These are phyloP conservation scores for Tetradesmus obliquus DNA, from an alignment of 139 green algal genomes.

Conservation along the genomic window DNA sequence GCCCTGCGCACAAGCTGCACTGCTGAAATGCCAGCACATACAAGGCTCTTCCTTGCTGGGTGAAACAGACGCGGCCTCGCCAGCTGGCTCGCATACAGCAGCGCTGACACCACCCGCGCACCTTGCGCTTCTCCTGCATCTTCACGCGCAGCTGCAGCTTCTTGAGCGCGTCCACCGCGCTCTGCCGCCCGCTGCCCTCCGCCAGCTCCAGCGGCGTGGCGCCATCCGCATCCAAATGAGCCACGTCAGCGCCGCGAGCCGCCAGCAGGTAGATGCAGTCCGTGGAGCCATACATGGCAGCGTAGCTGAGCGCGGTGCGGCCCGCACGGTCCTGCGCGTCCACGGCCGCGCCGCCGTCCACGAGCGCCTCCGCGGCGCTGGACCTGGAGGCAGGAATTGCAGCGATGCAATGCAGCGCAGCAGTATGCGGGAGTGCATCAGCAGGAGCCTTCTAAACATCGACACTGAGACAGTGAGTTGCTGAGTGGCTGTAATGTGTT, in stretches of 20 bases:
- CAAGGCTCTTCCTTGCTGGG: too few relatives aligned
- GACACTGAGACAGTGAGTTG: neutral
- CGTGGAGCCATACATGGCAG: slow-evolving; percentile 56
- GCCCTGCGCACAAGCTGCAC: too few relatives aligned
- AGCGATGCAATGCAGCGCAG: neutral
- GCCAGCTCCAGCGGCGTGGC: slow-evolving; percentile 58
- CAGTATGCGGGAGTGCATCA: neutral
- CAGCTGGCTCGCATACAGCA: too few relatives aligned
- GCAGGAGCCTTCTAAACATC: neutral
- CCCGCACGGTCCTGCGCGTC: slow-evolving; percentile 45
- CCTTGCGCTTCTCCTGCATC: slow-evolving; percentile 52
- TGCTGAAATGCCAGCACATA: too few relatives aligned
- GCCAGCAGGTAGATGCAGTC: slow-evolving; percentile 63
- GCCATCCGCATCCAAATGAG: slow-evolving; percentile 54
- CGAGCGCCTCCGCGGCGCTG: slow-evolving; percentile 51
- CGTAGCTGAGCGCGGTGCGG: slow-evolving; percentile 58
- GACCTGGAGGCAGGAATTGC: neutral
- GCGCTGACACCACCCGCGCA: neutral
- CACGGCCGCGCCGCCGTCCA: slow-evolving; percentile 25
- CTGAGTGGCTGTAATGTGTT: neutral
- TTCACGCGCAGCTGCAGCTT: slow-evolving; percentile 52
- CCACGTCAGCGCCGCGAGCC: slow-evolving; percentile 51
- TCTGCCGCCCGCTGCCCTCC: slow-evolving; percentile 46
- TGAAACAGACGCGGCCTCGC: too few relatives aligned
- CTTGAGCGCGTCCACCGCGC: slow-evolving; percentile 46